Conservation (phyloP, 306 rosid genomes). For the Carpinus fangiana region DNA sequence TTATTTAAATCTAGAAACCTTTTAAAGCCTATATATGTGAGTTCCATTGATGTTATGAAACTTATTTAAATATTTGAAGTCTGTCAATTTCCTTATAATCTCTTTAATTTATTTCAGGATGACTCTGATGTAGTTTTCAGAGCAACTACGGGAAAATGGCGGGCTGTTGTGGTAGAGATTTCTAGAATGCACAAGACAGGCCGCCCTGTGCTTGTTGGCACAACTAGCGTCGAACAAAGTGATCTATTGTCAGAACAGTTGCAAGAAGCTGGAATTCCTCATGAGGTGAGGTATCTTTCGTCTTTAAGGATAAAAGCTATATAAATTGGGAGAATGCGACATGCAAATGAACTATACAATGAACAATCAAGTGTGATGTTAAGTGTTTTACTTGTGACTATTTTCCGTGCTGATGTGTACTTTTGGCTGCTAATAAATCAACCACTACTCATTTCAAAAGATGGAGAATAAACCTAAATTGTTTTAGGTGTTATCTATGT, state of each 20-base stretch:
- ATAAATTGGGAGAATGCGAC: slow-evolving; percentile 1
- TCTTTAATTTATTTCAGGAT: slow-evolving; percentile 56
- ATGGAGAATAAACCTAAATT: slow-evolving; percentile 16
- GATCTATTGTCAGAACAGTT: slow-evolving; percentile 82
- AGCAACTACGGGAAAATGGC: slow-evolving; percentile 93
- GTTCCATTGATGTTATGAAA: slow-evolving; percentile 14
- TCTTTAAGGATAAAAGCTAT: slow-evolving; percentile 17
- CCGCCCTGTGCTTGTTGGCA: slow-evolving; percentile 96
- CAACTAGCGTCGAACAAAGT: slow-evolving; percentile 97
- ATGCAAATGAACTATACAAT: neutral
- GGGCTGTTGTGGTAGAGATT: slow-evolving; percentile 93
- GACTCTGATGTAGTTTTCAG: slow-evolving; percentile 97
- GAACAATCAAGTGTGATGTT: neutral
- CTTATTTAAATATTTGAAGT: slow-evolving; percentile 16
- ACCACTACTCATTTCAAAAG: slow-evolving; percentile 18
- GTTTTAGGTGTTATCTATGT: neutral
- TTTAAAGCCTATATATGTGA: neutral
- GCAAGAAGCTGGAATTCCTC: slow-evolving; percentile 84
- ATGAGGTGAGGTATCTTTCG: slow-evolving; percentile 60
- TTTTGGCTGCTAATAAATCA: slow-evolving; percentile 14
- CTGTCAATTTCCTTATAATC: slow-evolving; percentile 31
- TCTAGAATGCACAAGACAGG: slow-evolving; percentile 96
- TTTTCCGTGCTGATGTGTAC: slow-evolving; percentile 1
- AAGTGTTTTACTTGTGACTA: slow-evolving; percentile 12
- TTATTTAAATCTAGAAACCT: slow-evolving; percentile 7